Percentiles rank a stretch among this genome's conserved stretches.
These are phyloP conservation scores for Powellomyces hirtus DNA, from an alignment of 192 early-diverging fungal species.

Conservation along the genomic window DNA sequence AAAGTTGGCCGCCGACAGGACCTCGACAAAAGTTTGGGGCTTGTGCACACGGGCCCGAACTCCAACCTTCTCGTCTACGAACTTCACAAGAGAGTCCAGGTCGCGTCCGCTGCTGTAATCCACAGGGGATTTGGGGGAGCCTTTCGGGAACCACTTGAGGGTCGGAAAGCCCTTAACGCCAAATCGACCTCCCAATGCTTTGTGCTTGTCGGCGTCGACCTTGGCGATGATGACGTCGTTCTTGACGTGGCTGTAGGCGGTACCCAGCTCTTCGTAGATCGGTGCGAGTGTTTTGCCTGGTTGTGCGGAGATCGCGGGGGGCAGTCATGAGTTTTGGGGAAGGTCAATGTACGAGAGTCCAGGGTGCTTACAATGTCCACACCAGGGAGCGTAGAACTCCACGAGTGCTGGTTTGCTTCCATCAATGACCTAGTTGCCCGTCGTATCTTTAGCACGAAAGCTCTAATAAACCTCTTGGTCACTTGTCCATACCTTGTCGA, in stretches of 20 bases:
- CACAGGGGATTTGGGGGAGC: constrained; percentile 63
- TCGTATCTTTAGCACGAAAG: not conserved
- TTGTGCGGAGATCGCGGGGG: not conserved
- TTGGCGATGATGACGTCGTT: constrained; percentile 84
- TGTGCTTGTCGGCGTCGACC: constrained; percentile 74
- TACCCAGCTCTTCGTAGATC: constrained; percentile 78
- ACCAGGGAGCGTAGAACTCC: constrained; percentile 86
- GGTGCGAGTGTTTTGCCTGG: not conserved
- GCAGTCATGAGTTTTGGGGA: constrained; percentile 44
- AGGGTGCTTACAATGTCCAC: constrained; percentile 74
- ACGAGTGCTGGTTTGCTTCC: constrained; percentile 75
- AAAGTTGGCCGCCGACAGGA: constrained; percentile 74
- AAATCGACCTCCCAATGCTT: constrained; percentile 74
- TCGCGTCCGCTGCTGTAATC: constrained; percentile 84
- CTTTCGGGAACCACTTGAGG: constrained; percentile 92
- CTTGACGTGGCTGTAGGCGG: constrained; percentile 68
- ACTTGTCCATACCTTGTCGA: constrained; percentile 43
- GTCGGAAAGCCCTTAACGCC: constrained; percentile 82
- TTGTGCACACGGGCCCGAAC: constrained; percentile 72
- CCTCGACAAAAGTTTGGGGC: constrained; percentile 60
- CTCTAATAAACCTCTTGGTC: not conserved
- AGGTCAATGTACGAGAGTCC: not conserved
- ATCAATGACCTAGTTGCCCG: constrained; percentile 45
- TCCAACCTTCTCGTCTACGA: constrained; percentile 82
- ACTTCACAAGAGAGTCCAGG: constrained; percentile 69